Evolutionary conservation across 2,329 filamentous ascomycete species (phyloP), one percentile per base, ranked within the genome.

Genomic region (Cercospora sojina): DNA sequence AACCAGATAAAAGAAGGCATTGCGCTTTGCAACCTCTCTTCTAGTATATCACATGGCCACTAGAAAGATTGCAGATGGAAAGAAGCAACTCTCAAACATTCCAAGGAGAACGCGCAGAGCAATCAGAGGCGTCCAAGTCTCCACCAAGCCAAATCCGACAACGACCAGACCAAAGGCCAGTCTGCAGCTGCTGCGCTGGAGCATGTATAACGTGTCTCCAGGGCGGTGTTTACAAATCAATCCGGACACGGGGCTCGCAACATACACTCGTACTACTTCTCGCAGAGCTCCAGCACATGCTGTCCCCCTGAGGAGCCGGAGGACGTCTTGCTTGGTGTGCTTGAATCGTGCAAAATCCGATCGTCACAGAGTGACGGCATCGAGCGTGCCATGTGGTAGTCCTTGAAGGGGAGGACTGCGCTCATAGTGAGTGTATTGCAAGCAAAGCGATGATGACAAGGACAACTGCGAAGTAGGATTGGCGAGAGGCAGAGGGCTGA

Each of bases 41-140:
- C 62, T 55, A 1, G 62, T 56, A 59, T 59, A 64, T 55, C 62
- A 64, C 56, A 59, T 59, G 27, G 56, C 55, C 3, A 64, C 62
- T 16, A 64, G 56, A n/a, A 64, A 64, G 16, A 57, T 47, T 3
- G 62, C 62, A 41, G 31, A 58, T 1, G 62, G 62, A 12, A 64
- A 64, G 32, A 74, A 73, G 31, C 74, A 70, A 23, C 78, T 77
- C 5, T 75, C 75, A 1, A 77, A 68, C 8, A 69, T 60, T 56
- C 78, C 78, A 5, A 81, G 73, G 51, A 80, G 68, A 47, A 77
- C 74, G 2, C 79, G 74, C 8, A 78, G 72, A 8, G 73, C 75
- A 10, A 80, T 71, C 3, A 80, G 70, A n/a, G 72, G 70, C 9
- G 68, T 62, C 65, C 77, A 79, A 27, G 56, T 62, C 9, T 66